Percentiles rank a stretch among this genome's conserved stretches.
phyloP scores from a whole-genome alignment of 169 alveolate genomes.

The Miamiensis avidus region DNA sequence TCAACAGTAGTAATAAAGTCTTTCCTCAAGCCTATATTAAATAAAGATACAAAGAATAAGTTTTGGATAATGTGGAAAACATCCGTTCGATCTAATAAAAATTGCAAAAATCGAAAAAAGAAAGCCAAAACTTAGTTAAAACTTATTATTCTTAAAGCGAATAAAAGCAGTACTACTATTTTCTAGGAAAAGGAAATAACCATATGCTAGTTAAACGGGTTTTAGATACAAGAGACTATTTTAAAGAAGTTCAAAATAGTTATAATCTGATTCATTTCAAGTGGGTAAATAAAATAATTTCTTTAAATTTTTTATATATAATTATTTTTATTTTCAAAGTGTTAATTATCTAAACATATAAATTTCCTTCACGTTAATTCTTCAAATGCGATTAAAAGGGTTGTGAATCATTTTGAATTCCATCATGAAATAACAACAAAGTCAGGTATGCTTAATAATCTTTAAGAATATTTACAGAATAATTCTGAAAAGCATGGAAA shows the following conservation, averaged over 20 bases:
- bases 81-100: too few species aligned
- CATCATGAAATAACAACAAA: constrained; percentile 9
- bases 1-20: too few species aligned
- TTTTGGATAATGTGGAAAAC: too few species aligned
- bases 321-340: neutral
- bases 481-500: neutral
- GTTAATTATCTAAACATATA: neutral
- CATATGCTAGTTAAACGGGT: constrained; percentile 29
- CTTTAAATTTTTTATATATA: too few species aligned
- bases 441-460: neutral
- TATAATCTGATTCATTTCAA: neutral
- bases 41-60: too few species aligned
- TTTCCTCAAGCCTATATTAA: too few species aligned
- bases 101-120: too few species aligned
- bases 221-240: constrained; percentile 14
- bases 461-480: neutral
- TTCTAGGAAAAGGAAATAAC: constrained; percentile 29
- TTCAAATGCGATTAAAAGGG: neutral
- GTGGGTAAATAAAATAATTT: neutral
- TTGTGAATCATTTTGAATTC: constrained; percentile 17
- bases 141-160: too few species aligned
- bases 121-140: too few species aligned
- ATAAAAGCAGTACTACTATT: too few species aligned
- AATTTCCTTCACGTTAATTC: neutral
- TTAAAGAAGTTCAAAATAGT: neutral